Evolutionary conservation across 331 rosid species (phyloP), one percentile per base, ranked within the genome.

Genomic region (Malus hybrid): DNA sequence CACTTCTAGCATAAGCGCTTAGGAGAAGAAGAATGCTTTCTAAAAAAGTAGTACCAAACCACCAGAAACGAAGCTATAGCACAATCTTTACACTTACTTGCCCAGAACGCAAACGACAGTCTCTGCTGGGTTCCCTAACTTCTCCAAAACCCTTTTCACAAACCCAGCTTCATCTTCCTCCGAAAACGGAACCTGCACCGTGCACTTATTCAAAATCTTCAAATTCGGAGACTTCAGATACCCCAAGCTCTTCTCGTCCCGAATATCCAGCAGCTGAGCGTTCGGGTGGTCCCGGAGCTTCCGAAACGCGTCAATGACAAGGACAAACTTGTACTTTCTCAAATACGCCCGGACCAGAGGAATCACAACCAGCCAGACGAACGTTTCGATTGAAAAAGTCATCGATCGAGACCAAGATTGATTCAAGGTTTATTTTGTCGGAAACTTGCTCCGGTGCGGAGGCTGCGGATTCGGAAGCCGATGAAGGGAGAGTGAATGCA

Each of bases 101-200:
- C 90, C 96, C 80, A 94, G 82, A 59, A 94, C 74, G 61, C 81
- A 87, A 19, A 94, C 67, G 29, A 79, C 85, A 54, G 97, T 90
- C 59, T 81, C 80, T 3, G 86, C 83, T 28, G 83, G 80, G 64
- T 91, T 91, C 39, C 79, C 46, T 70, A 94, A 88, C 34, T 64
- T 81, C 29, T 46, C 82, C 88, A 80, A 36, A 10, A 87, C 96
- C 78, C 82, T 83, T 76, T 86, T 90, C 65, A 88, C 83, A 83
- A 94, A 94, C 85, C 80, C 92, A 73, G 86, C 90, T 81, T 84
- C 90, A 67, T 90, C 86, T 42, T 84, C 92, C 44, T 88, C 96
- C 0, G 64, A 61, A 76, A 87, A 94, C 48, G 77, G 85, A 80
- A 90, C 87, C 79, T 78, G 87, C 81, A 84, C 80, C 18, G 79